Evolutionary conservation across 192 early-diverging fungal species (phyloP).

Genomic region (Coemansia furcata): DNA sequence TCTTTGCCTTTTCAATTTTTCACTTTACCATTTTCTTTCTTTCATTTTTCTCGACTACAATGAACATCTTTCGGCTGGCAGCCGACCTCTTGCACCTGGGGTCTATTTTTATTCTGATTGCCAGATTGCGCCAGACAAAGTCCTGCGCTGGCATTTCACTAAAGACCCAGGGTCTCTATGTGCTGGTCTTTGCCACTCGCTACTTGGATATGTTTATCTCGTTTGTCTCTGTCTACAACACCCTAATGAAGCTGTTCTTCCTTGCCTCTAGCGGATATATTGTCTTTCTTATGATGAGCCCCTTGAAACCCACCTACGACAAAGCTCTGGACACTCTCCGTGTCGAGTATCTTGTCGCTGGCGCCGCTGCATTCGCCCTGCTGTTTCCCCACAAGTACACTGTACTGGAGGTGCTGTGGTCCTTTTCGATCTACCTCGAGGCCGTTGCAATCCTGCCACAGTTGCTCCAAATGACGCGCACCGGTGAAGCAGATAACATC

Average conservation of each 20-base stretch:
- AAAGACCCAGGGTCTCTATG: conserved; percentile 92
- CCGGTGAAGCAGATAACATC: conserved; percentile 98
- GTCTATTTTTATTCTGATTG: conserved; percentile 89
- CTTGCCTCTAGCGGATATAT: conserved; percentile 83
- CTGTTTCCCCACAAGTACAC: conserved; percentile 72
- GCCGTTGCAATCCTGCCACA: conserved; percentile 97
- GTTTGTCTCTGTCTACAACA: conserved; percentile 87
- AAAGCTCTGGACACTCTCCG: conserved; percentile 88
- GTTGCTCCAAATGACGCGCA: conserved; percentile 94
- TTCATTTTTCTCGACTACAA: conserved; percentile 22
- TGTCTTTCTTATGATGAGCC: conserved; percentile 83
- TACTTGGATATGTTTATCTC: conserved; percentile 85
- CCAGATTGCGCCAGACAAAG: conserved; percentile 87
- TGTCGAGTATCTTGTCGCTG: conserved; percentile 80
- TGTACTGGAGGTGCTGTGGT: conserved; percentile 82
- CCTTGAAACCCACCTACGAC: conserved; percentile 91
- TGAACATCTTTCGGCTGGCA: conserved; percentile 92
- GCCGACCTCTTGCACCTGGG: conserved; percentile 94
- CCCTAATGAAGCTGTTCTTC: conserved; percentile 94
- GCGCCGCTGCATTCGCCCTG: conserved; percentile 66
- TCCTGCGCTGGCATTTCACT: conserved; percentile 95
- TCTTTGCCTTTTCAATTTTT: conserved; percentile 2
- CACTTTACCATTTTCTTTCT: not conserved
- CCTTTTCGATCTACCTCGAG: conserved; percentile 97
- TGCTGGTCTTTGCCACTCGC: conserved; percentile 88